phyloP scores from a whole-genome alignment of 2,329 filamentous ascomycete genomes.

The Metarhizium album region DNA sequence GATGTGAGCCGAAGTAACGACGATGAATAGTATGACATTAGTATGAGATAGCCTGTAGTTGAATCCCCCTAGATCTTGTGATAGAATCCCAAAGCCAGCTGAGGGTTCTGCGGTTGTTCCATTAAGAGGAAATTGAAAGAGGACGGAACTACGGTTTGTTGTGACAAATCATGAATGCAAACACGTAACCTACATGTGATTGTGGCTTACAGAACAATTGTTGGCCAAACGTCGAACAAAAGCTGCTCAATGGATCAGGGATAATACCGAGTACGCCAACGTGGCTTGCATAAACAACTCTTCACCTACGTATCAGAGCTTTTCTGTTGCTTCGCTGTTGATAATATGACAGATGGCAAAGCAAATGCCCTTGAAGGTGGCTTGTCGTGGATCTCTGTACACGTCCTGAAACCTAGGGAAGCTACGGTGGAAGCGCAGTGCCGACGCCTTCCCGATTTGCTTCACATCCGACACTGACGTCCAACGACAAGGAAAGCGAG shows the following conservation, averaged over 20 bases:
- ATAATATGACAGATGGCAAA: too few relatives aligned
- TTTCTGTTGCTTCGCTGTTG: too few relatives aligned
- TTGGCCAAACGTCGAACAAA: background rate
- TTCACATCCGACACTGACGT: background rate
- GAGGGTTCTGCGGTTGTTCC: background rate
- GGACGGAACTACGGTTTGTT: background rate
- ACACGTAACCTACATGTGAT: background rate
- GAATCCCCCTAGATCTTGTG: too few relatives aligned
- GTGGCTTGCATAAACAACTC: too few relatives aligned
- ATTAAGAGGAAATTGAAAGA: background rate
- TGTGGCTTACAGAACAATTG: background rate
- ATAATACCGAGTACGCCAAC: too few relatives aligned
- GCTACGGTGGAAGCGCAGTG: conserved; percentile 42
- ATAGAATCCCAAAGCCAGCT: background rate
- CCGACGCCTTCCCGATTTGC: too few relatives aligned
- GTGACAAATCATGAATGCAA: background rate
- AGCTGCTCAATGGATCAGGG: too few relatives aligned
- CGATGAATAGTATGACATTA: background rate
- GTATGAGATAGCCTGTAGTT: background rate
- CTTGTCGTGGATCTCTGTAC: too few relatives aligned
- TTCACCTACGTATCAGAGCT: too few relatives aligned
- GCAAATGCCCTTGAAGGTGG: too few relatives aligned
- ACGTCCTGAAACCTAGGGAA: conserved; percentile 43
- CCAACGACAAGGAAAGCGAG: too few relatives aligned
- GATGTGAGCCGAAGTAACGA: background rate